Conservation (phyloP, 208 protist genomes). For the Leishmania aethiopica region DNA sequence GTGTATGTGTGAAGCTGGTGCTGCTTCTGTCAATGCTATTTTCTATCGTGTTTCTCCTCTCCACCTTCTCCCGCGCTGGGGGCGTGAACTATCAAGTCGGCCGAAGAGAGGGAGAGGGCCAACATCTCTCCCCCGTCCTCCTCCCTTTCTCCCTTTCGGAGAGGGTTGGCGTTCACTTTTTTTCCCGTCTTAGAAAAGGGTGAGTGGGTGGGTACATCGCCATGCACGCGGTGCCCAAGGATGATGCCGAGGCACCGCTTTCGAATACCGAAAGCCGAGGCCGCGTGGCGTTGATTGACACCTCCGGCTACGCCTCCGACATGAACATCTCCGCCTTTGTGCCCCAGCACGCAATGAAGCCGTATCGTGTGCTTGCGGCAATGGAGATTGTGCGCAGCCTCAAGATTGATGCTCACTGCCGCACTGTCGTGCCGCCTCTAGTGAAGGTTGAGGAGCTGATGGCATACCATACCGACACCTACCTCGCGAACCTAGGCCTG, state of each 20-base stretch:
- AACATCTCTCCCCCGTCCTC: not conserved
- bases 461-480: constrained; percentile 73
- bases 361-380: constrained; percentile 81
- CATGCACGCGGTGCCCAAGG: not conserved
- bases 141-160: not conserved
- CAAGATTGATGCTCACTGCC: constrained; percentile 61
- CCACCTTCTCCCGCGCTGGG: not conserved
- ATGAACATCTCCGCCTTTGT: constrained; percentile 86
- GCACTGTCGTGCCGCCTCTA: constrained; percentile 77
- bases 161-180: not conserved
- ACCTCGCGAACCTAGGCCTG: constrained; percentile 83
- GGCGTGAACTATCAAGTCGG: not conserved
- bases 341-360: constrained; percentile 92
- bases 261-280: not conserved
- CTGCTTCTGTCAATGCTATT: not conserved
- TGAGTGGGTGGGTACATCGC: not conserved
- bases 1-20: not conserved
- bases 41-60: not conserved
- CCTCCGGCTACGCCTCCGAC: constrained; percentile 82
- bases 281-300: constrained; percentile 77
- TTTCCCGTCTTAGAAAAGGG: not conserved
- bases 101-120: not conserved
- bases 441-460: constrained; percentile 67
- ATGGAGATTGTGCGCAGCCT: constrained; percentile 80
- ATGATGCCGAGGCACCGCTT: constrained; percentile 1